These are phyloP conservation scores for Pseudogymnoascus sp. DNA, from an alignment of 2,329 filamentous ascomycete species.

Conservation along the genomic window DNA sequence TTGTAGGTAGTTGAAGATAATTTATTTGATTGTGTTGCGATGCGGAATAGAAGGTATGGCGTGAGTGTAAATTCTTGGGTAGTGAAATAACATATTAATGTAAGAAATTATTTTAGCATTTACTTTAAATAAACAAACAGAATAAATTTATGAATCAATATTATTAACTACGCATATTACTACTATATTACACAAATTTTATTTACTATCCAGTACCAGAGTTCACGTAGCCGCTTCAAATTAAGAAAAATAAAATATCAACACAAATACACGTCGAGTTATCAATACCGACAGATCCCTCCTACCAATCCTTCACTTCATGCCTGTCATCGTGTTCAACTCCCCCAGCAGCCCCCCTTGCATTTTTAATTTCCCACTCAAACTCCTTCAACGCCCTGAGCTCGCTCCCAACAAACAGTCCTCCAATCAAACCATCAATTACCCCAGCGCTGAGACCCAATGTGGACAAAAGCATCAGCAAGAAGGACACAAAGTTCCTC, in stretches of 20 bases:
- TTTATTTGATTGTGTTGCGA: background rate
- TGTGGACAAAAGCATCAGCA: slow-evolving; percentile 74
- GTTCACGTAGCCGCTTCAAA: background rate
- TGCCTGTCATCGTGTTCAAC: slow-evolving; percentile 24
- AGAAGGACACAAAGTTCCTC: slow-evolving; percentile 68
- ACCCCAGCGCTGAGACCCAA: slow-evolving; percentile 69
- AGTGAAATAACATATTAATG: background rate
- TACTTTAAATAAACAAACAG: background rate
- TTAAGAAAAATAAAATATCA: background rate
- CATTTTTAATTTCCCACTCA: slow-evolving; percentile 81
- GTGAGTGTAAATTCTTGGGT: background rate
- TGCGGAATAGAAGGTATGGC: background rate
- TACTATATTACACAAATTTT: background rate
- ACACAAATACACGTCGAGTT: background rate
- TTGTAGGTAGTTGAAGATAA: too few relatives aligned
- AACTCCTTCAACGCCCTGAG: slow-evolving; percentile 81
- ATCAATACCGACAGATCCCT: background rate
- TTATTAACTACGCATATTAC: background rate
- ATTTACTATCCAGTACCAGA: background rate
- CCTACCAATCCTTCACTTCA: slow-evolving; percentile 29
- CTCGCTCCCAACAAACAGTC: slow-evolving; percentile 82
- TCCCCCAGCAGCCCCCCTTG: slow-evolving; percentile 37
- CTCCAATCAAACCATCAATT: slow-evolving; percentile 77
- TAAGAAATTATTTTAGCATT: background rate
- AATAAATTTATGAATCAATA: background rate